These are phyloP conservation scores for Gonapodya sp. DNA, from an alignment of 192 early-diverging fungal species.

Conservation along the genomic window DNA sequence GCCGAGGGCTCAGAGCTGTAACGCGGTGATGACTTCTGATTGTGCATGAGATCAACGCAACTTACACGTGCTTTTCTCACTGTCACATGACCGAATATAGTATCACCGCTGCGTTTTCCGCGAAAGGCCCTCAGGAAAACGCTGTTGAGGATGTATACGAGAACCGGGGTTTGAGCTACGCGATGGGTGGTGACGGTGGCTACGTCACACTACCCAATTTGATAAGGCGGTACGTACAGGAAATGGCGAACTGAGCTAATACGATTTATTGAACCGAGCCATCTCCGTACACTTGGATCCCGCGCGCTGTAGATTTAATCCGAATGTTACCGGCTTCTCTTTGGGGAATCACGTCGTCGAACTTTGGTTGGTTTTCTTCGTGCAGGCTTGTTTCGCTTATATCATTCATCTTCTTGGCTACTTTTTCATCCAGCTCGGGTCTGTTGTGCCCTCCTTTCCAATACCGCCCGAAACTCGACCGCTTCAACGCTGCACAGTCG, in stretches of 20 bases:
- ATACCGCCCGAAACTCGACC: constrained; percentile 21
- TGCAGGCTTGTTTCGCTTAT: background rate
- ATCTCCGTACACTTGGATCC: background rate
- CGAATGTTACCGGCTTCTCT: constrained; percentile 25
- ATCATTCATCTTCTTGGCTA: background rate
- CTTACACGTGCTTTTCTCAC: too few species aligned
- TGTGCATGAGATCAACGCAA: background rate
- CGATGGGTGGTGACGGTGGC: constrained; percentile 35
- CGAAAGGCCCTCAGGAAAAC: constrained; percentile 25
- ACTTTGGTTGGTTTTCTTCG: constrained; percentile 26
- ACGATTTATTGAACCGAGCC: too few species aligned
- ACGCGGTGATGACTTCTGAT: background rate
- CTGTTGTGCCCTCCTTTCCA: constrained; percentile 23
- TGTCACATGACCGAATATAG: too few species aligned
- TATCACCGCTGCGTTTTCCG: constrained; percentile 43
- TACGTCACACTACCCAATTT: constrained; percentile 33
- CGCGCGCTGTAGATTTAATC: constrained; percentile 9
- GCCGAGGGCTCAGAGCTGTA: background rate
- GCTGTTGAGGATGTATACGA: constrained; percentile 24
- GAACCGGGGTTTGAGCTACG: constrained; percentile 39
- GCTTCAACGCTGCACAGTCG: constrained; percentile 43
- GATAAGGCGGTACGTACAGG: constrained; percentile 27
- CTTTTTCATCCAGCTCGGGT: constrained; percentile 22
- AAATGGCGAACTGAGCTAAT: too few species aligned
- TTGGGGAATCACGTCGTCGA: constrained; percentile 33